phyloP scores from a whole-genome alignment of 345 rosid genomes.

The Populus tremula region DNA sequence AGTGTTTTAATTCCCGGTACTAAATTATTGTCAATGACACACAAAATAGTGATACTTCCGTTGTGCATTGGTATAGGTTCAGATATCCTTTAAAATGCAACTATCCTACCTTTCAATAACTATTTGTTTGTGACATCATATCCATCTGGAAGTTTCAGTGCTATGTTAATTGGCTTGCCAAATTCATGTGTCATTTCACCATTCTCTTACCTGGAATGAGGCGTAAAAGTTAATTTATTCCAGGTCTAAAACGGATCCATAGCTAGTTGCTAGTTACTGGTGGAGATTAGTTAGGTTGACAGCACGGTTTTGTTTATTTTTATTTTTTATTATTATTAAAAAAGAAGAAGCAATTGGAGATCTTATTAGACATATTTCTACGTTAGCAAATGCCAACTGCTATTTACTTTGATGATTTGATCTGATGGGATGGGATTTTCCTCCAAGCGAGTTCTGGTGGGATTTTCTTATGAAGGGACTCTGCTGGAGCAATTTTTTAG shows the following conservation, averaged over 20 bases:
- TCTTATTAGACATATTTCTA: background rate
- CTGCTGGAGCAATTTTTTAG: background rate
- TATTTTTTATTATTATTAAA: background rate
- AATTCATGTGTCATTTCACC: background rate
- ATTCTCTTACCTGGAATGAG: background rate
- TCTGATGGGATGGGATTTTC: background rate
- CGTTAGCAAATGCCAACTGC: background rate
- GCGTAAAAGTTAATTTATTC: background rate
- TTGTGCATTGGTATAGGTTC: background rate
- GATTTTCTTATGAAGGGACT: background rate
- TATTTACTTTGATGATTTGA: background rate
- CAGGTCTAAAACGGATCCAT: background rate
- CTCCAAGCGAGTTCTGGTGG: background rate
- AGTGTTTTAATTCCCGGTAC: background rate
- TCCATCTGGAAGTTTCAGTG: background rate
- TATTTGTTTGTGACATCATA: background rate
- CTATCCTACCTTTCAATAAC: background rate
- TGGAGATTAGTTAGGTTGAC: background rate
- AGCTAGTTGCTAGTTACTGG: background rate
- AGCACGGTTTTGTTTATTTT: background rate
- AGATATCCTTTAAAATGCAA: background rate
- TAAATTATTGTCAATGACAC: background rate
- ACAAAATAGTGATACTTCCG: background rate
- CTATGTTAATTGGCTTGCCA: background rate
- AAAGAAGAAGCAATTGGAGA: background rate